Evolutionary conservation across 371 early-diverging fungal genomes (phyloP).

Genomic region (Umbelopsis sp.): DNA sequence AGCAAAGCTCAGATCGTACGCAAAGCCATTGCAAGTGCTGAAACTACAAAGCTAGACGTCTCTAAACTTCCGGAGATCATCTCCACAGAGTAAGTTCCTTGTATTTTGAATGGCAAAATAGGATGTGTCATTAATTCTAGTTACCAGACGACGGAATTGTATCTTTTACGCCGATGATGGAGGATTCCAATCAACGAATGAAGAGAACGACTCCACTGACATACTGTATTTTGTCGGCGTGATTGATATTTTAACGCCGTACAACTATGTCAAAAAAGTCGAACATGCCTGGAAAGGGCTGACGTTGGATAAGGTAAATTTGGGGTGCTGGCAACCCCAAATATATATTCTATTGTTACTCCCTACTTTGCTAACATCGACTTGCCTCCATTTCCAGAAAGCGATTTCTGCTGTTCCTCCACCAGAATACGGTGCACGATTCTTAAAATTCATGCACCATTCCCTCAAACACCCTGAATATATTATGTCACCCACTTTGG

Average conservation of each 20-base stretch:
- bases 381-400: slow-evolving; percentile 38
- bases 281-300: slow-evolving; percentile 89
- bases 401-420: slow-evolving; percentile 91
- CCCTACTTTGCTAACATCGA: background rate
- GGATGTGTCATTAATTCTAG: too few relatives aligned
- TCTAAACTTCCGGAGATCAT: slow-evolving; percentile 54
- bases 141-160: slow-evolving; percentile 62
- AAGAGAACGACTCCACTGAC: slow-evolving; percentile 59
- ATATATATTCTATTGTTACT: too few relatives aligned
- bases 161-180: slow-evolving; percentile 91
- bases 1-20: slow-evolving; percentile 69
- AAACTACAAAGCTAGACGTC: slow-evolving; percentile 65
- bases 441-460: slow-evolving; percentile 78
- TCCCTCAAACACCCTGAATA: slow-evolving; percentile 19
- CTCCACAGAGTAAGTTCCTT: slow-evolving; percentile 44
- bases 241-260: slow-evolving; percentile 96
- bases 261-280: slow-evolving; percentile 79
- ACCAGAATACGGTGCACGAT: slow-evolving; percentile 79
- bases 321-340: too few relatives aligned
- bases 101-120: background rate
- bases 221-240: slow-evolving; percentile 91
- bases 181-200: slow-evolving; percentile 83
- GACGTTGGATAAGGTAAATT: slow-evolving; percentile 67
- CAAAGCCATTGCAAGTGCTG: slow-evolving; percentile 66
- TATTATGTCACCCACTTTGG: background rate